Conservation (phyloP, 495 filamentous ascomycete genomes). For the Astrocystis sublimbata region DNA sequence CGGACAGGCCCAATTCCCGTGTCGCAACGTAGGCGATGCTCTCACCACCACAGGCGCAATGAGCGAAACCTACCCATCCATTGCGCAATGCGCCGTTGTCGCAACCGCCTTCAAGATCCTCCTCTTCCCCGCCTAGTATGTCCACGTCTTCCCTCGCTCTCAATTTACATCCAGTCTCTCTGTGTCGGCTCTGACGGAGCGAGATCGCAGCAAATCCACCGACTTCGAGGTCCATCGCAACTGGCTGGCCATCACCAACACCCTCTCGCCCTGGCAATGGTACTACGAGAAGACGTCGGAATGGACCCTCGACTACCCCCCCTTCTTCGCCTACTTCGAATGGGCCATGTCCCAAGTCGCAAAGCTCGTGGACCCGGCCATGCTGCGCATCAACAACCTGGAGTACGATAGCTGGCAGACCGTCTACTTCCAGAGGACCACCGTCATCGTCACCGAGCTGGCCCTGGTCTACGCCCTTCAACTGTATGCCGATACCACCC, state of each 20-base stretch:
- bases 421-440: conserved; percentile 85
- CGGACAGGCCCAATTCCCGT: conserved; percentile 7
- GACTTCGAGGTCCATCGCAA: conserved; percentile 98
- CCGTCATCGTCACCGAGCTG: conserved; percentile 85
- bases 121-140: conserved; percentile 95
- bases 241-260: conserved; percentile 94
- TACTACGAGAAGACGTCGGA: conserved; percentile 96
- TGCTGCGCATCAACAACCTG: conserved; percentile 80
- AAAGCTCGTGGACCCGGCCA: conserved; percentile 70
- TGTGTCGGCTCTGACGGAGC: conserved; percentile 4
- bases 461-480: conserved; percentile 82
- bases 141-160: no score
- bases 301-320: conserved; percentile 99
- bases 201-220: conserved; percentile 84
- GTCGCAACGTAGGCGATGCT: conserved; percentile 25
- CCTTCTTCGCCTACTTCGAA: conserved; percentile 97
- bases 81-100: conserved; percentile 83
- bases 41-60: conserved; percentile 48
- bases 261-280: conserved; percentile 84
- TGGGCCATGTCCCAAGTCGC: conserved; percentile 87
- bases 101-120: conserved; percentile 91
- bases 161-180: conserved; percentile 11
- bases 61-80: conserved; percentile 79
- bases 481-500: conserved; percentile 49
- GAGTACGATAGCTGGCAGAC: conserved; percentile 88